These are phyloP conservation scores for Phlyctochytrium arcticum DNA, from an alignment of 192 early-diverging fungal genomes.

Conservation along the genomic window DNA sequence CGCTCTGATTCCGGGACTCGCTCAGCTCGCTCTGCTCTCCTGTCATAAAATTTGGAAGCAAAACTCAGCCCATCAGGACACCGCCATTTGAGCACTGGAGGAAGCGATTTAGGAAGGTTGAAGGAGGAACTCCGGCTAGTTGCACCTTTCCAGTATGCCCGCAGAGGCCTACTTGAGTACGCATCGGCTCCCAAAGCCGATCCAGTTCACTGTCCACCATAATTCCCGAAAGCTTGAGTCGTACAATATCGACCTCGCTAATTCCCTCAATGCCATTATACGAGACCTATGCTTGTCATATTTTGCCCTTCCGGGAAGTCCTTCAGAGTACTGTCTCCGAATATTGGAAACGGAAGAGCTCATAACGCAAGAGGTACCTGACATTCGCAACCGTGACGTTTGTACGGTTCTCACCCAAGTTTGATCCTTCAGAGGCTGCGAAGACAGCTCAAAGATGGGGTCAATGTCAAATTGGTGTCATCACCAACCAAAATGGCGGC, in stretches of 20 bases:
- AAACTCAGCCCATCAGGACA: too few relatives aligned
- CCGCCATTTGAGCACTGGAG: too few relatives aligned
- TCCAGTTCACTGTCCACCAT: constrained; percentile 1
- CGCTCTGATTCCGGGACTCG: too few relatives aligned
- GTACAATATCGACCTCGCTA: constrained; percentile 1
- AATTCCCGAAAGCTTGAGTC: constrained; percentile 14
- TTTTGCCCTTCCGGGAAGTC: constrained; percentile 3
- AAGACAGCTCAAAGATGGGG: constrained; percentile 18
- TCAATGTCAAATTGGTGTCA: constrained; percentile 19
- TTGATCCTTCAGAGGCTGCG: constrained; percentile 7
- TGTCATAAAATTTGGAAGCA: too few relatives aligned
- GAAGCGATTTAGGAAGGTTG: too few relatives aligned
- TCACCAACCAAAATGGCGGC: constrained; percentile 27
- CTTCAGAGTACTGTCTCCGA: constrained; percentile 16
- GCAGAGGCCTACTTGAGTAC: not conserved
- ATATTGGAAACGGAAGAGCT: constrained; percentile 32
- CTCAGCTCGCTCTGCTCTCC: too few relatives aligned
- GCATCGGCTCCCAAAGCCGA: not conserved
- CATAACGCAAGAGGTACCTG: constrained; percentile 27
- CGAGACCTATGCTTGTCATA: constrained; percentile 12
- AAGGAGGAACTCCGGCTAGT: too few relatives aligned
- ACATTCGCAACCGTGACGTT: not conserved
- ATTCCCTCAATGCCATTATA: constrained; percentile 2
- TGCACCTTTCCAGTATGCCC: not conserved
- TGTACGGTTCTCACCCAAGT: not conserved